These are phyloP conservation scores for Apiospora arundinis DNA, from an alignment of 2,329 filamentous ascomycete species.

Conservation along the genomic window DNA sequence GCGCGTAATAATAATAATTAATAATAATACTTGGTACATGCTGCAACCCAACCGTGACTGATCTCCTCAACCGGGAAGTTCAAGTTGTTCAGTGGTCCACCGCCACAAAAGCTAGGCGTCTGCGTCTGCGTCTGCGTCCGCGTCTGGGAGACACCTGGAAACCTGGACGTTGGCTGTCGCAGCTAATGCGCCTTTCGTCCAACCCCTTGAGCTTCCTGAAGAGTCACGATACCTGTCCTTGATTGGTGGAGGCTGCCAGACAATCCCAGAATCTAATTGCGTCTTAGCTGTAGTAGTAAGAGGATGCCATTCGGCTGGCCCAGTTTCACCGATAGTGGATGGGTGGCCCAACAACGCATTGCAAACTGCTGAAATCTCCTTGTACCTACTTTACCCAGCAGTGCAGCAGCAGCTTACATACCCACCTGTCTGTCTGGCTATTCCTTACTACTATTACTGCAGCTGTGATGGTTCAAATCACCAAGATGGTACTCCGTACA, in stretches of 20 bases:
- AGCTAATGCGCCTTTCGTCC: conserved; percentile 16
- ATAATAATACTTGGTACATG: neutral
- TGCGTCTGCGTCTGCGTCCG: too few species aligned
- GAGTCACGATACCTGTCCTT: neutral
- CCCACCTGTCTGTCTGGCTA: neutral
- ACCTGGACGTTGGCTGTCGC: conserved; percentile 8
- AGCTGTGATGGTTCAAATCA: conserved; percentile 1
- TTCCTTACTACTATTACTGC: neutral
- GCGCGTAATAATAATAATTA: neutral
- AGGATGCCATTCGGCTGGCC: conserved; percentile 23
- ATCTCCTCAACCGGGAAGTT: neutral
- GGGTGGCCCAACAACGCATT: conserved; percentile 20
- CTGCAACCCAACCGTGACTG: neutral
- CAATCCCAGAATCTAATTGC: conserved; percentile 12
- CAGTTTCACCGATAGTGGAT: conserved; percentile 25
- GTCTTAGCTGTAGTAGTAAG: conserved; percentile 19
- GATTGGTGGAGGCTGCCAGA: neutral
- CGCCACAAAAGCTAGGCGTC: conserved; percentile 9
- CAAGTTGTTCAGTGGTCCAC: conserved; percentile 5
- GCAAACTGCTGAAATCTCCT: conserved; percentile 1
- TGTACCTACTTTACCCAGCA: neutral
- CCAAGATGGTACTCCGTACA: neutral
- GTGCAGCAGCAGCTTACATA: neutral
- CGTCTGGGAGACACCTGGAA: conserved; percentile 12
- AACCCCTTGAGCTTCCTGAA: conserved; percentile 16